Evolutionary conservation across 192 early-diverging fungal genomes (phyloP), one percentile per base, ranked within the genome.

Genomic region (Chytriomyces sp.): DNA sequence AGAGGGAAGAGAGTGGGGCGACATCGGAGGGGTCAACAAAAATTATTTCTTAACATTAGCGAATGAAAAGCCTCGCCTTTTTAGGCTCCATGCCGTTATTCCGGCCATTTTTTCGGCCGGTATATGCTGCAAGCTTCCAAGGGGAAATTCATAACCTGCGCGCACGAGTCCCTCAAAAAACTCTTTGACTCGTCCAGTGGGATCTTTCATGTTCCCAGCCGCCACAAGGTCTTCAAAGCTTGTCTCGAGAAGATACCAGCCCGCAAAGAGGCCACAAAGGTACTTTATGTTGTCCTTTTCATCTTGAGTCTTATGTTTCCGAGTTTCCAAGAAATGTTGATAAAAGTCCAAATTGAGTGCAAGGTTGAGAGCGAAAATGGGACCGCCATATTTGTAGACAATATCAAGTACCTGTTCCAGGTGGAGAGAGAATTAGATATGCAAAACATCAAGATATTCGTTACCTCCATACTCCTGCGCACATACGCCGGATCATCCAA

Each of bases 281-380:
- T 25, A 39, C 26, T 64, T 64, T 17, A 64, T 22, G 32, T 64
- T 64, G 5, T 64, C 63, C 63, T 64, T 64, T 26, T 64, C 63
- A 19, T 37, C 63, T 7, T 30, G 22, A 7, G 26, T 44, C 26
- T 44, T 37, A 31, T 64, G 63, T 14, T 39, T 39, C 5, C 63
- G 6, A 8, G 38, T 64, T 26, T 64, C 63, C 5, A 64, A 44
- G 40, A 64, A 64, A 64, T 44, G 40, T 12, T 44, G 39, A 44
- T 44, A 64, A 41, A 64, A 64, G 40, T 49, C 39, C 36, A 64
- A 31, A 38, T 49, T 64, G 63, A 64, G 63, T 22, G 28, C 7
- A 28, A 64, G 39, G 19, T 64, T 39, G 39, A n/a, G 39, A 37
- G 14, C n/a, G 28, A 64, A 49, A 10, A 64, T 64, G 22, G 41